phyloP scores from a whole-genome alignment of 257 asterid genomes.

The Marsdenia floribunda region DNA sequence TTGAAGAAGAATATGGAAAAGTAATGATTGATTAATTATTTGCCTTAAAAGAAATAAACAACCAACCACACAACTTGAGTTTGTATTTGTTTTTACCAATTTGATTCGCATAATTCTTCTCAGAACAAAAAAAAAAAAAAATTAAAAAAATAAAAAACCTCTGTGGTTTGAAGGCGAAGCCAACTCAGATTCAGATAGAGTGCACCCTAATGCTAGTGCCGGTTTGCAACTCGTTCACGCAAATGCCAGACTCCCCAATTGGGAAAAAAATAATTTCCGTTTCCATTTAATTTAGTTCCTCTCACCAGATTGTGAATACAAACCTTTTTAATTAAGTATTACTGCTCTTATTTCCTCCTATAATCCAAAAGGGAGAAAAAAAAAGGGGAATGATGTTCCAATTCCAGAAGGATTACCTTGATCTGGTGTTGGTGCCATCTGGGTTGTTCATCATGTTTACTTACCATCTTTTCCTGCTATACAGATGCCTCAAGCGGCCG shows the following conservation, averaged over 20 bases:
- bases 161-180: neutral
- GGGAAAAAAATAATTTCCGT: neutral
- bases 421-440: slow-evolving; percentile 48
- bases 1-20: neutral
- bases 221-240: neutral
- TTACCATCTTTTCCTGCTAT: slow-evolving; percentile 52
- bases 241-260: neutral
- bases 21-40: neutral
- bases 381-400: slow-evolving; percentile 11
- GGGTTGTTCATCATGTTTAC: slow-evolving; percentile 47
- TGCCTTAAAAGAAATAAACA: slow-evolving; percentile 1
- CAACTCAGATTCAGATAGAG: neutral
- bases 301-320: neutral
- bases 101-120: neutral
- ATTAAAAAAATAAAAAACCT: too few relatives aligned
- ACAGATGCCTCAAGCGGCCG: slow-evolving; percentile 58
- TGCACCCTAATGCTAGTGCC: neutral
- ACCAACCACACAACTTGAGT: neutral
- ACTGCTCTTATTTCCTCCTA: too few relatives aligned
- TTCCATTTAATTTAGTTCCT: too few relatives aligned
- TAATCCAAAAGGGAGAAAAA: too few relatives aligned
- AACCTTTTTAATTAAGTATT: neutral
- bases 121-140: too few relatives aligned
- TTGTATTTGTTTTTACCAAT: neutral
- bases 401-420: slow-evolving; percentile 44